Evolutionary conservation across 2,329 filamentous ascomycete genomes (phyloP).

Genomic region (Chrysosporium keratinophilum): DNA sequence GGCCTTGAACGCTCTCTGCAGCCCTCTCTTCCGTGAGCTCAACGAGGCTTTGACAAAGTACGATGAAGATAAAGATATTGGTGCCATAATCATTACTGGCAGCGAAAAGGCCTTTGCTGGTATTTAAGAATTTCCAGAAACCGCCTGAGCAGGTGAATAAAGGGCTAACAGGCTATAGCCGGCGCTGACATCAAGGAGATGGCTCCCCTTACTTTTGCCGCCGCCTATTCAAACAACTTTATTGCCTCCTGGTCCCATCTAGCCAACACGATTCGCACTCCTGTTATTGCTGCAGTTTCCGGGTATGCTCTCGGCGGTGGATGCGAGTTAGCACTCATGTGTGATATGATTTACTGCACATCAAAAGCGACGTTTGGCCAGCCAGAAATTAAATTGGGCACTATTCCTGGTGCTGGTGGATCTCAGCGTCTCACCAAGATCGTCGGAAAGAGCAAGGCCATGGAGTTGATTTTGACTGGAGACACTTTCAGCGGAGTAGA

Average conservation of each 20-base stretch:
- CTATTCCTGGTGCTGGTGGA: slow-evolving; percentile 83
- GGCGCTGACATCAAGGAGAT: slow-evolving; percentile 99
- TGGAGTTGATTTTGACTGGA: slow-evolving; percentile 85
- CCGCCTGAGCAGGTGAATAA: neutral
- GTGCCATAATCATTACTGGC: slow-evolving; percentile 75
- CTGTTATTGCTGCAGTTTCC: slow-evolving; percentile 85
- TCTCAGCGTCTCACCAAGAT: slow-evolving; percentile 78
- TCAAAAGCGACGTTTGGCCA: slow-evolving; percentile 83
- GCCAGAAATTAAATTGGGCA: slow-evolving; percentile 91
- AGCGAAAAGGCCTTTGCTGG: slow-evolving; percentile 77
- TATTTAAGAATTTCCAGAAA: slow-evolving; percentile 20
- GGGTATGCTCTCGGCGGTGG: slow-evolving; percentile 91
- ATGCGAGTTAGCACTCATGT: slow-evolving; percentile 96
- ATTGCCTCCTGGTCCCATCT: slow-evolving; percentile 91
- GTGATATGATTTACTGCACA: slow-evolving; percentile 86
- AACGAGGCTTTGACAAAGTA: slow-evolving; percentile 65
- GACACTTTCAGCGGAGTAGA: slow-evolving; percentile 73
- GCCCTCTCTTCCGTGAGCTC: slow-evolving; percentile 80
- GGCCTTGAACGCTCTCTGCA: slow-evolving; percentile 87
- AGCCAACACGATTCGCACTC: slow-evolving; percentile 77
- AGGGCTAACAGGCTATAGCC: slow-evolving; percentile 38
- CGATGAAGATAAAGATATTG: slow-evolving; percentile 58
- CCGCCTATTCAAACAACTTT: slow-evolving; percentile 81
- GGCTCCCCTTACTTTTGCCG: slow-evolving; percentile 78
- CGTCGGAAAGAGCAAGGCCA: slow-evolving; percentile 72